Evolutionary conservation across 805 yeast genomes (phyloP), one percentile per base, ranked within the genome.

Genomic region (Kodamaea leandrae): DNA sequence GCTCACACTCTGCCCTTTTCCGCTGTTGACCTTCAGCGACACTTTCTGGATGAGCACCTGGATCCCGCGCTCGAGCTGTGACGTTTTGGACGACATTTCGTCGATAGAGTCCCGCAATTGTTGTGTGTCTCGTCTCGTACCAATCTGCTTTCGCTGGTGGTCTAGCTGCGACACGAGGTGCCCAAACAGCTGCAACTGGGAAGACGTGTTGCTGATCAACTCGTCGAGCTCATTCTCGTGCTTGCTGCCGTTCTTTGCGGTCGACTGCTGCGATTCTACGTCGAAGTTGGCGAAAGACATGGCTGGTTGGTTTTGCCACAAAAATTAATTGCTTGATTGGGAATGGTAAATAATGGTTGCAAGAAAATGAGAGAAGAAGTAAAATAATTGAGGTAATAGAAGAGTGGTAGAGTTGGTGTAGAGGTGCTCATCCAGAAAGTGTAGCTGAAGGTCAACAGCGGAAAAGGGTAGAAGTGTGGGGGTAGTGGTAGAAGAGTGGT

Each of bases 221-320:
- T 37, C 32, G 43, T 67, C 72, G 32, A 69, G 49, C 24, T 63
- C 71, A 26, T 56, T 53, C 28, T 37, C 48, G 13, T 32, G 18
- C 3, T 19, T 25, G 24, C 3, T 17, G 19, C 36, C 33, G 12
- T 34, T 34, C 20, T 27, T 38, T 25, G 39, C 37, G 17, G 39
- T n/a, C 4, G 54, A 47, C 28, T 50, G 63, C 47, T 76, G 80
- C 1, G 80, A 75, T 52, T 76, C 80, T 9, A 68, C 39, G 51
- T 76, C 80, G 45, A 61, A 64, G 41, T 74, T 72, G 29, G 80
- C 80, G 63, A 76, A 76, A 10, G 82, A 76, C 82, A 76, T 76
- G 21, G 14, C n/a, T n/a, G n/a, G n/a, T n/a, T n/a, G n/a, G n/a
- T n/a, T n/a, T n/a, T n/a, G n/a, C n/a, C n/a, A n/a, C n/a, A n/a